These are phyloP conservation scores for Fusarium hainanense DNA, from an alignment of 2,329 filamentous ascomycete genomes.

Conservation along the genomic window DNA sequence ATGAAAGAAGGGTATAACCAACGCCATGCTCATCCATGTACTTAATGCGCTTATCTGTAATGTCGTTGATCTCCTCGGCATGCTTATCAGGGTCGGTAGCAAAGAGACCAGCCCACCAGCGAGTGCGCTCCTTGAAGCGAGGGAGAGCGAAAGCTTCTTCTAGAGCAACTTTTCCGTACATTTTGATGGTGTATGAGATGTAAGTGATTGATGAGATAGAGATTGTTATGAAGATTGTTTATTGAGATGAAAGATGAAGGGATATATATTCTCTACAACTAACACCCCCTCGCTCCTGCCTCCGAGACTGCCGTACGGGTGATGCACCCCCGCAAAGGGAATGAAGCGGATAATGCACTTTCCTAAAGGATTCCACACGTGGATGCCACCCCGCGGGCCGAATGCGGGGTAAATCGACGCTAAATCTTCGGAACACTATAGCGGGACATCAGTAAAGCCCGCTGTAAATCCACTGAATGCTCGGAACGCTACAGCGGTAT, in stretches of 20 bases:
- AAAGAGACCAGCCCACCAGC: conserved; percentile 71
- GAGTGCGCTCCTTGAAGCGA: conserved; percentile 66
- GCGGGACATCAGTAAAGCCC: not conserved
- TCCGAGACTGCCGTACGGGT: not conserved
- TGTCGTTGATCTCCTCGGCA: conserved; percentile 62
- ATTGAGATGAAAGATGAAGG: not conserved
- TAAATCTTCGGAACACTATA: not conserved
- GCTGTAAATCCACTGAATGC: not conserved
- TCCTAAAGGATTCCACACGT: too few relatives aligned
- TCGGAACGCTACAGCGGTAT: not conserved
- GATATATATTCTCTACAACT: not conserved
- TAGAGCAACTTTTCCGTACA: conserved; percentile 70
- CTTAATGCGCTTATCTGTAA: conserved; percentile 55
- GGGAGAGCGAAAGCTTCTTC: conserved; percentile 72
- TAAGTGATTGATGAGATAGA: not conserved
- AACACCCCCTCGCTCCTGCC: not conserved
- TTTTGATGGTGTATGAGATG: conserved; percentile 42
- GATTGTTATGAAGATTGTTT: not conserved
- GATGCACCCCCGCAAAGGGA: conserved; percentile 2
- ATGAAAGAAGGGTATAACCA: conserved; percentile 60
- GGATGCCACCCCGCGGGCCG: not conserved
- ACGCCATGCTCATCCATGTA: conserved; percentile 60
- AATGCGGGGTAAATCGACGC: not conserved
- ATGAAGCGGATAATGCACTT: not conserved
- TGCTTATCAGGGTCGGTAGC: conserved; percentile 69